Percentiles rank a stretch among this genome's conserved stretches.
phyloP scores from a whole-genome alignment of 2,329 filamentous ascomycete genomes.

The Amesomyces nigricolor region DNA sequence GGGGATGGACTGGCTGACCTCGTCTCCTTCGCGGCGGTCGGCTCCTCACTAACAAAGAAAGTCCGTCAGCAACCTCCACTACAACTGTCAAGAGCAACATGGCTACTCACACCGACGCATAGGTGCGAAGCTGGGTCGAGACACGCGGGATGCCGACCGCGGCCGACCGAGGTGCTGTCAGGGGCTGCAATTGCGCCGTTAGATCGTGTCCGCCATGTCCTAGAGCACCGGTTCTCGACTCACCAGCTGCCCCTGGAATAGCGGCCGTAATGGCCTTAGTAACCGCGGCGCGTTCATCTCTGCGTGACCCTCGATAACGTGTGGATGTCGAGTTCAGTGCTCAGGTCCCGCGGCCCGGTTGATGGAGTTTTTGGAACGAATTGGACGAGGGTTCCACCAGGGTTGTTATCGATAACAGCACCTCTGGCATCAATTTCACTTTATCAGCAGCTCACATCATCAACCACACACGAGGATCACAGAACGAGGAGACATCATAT shows the following conservation, averaged over 20 bases:
- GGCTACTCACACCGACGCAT: slow-evolving; percentile 25
- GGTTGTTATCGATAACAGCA: slow-evolving; percentile 29
- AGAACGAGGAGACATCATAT: neutral
- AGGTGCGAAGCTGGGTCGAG: slow-evolving; percentile 23
- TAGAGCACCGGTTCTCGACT: neutral
- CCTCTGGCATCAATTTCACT: neutral
- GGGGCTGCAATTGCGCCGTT: slow-evolving; percentile 22
- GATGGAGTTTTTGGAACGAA: slow-evolving; percentile 23
- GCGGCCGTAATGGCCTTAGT: slow-evolving; percentile 33
- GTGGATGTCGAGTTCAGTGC: slow-evolving; percentile 15
- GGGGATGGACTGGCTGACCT: slow-evolving; percentile 13
- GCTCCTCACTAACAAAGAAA: slow-evolving; percentile 6
- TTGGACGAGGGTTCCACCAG: slow-evolving; percentile 20
- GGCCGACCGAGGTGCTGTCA: slow-evolving; percentile 20
- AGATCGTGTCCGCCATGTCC: slow-evolving; percentile 1
- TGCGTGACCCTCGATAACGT: slow-evolving; percentile 20
- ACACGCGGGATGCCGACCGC: slow-evolving; percentile 17
- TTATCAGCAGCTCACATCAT: neutral
- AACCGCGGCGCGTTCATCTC: slow-evolving; percentile 34
- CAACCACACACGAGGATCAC: neutral
- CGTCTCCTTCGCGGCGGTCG: neutral
- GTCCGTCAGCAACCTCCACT: slow-evolving; percentile 1
- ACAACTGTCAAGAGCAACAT: neutral
- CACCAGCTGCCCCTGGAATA: slow-evolving; percentile 31
- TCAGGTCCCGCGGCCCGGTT: slow-evolving; percentile 7